Evolutionary conservation across 2,329 filamentous ascomycete genomes (phyloP).

Genomic region (Cladophialophora chaetospira): DNA sequence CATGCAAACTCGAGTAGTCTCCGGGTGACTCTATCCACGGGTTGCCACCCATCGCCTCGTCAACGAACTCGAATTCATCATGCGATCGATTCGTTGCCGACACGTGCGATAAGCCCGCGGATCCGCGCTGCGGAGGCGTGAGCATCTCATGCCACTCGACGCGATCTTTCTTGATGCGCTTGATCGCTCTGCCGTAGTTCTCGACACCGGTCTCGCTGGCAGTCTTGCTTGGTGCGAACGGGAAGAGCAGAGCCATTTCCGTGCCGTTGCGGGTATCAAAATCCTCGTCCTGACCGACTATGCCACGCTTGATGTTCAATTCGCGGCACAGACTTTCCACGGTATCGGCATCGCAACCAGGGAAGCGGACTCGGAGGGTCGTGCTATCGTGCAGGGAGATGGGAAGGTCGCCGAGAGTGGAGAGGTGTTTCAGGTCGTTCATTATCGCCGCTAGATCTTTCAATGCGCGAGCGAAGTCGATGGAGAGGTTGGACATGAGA

Average conservation of each 20-base stretch:
- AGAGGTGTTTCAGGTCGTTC: conserved; percentile 77
- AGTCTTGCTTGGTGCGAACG: conserved; percentile 71
- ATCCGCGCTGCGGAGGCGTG: conserved; percentile 40
- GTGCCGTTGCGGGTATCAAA: conserved; percentile 70
- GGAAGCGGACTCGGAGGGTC: conserved; percentile 79
- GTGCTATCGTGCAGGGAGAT: conserved; percentile 69
- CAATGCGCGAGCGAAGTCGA: conserved; percentile 83
- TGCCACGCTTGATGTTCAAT: conserved; percentile 76
- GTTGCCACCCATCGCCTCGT: conserved; percentile 50
- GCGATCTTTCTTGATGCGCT: conserved; percentile 40
- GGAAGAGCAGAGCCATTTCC: conserved; percentile 77
- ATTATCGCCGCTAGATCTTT: conserved; percentile 79
- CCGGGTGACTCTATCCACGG: conserved; percentile 58
- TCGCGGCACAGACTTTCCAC: conserved; percentile 85
- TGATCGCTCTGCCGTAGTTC: conserved; percentile 32
- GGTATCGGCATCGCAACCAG: conserved; percentile 80
- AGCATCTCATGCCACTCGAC: conserved; percentile 63
- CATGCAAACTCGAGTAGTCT: conserved; percentile 60
- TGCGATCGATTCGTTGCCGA: conserved; percentile 34
- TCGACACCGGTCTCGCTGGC: conserved; percentile 49
- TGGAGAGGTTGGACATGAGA: conserved; percentile 79
- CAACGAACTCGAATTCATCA: conserved; percentile 23
- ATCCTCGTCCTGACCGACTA: conserved; percentile 75
- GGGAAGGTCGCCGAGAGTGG: conserved; percentile 78
- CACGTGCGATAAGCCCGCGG: conserved; percentile 30